Percentiles rank a stretch among this genome's conserved stretches.
Conservation (phyloP, 805 yeast genomes). For the Teunomyces kruisii region DNA sequence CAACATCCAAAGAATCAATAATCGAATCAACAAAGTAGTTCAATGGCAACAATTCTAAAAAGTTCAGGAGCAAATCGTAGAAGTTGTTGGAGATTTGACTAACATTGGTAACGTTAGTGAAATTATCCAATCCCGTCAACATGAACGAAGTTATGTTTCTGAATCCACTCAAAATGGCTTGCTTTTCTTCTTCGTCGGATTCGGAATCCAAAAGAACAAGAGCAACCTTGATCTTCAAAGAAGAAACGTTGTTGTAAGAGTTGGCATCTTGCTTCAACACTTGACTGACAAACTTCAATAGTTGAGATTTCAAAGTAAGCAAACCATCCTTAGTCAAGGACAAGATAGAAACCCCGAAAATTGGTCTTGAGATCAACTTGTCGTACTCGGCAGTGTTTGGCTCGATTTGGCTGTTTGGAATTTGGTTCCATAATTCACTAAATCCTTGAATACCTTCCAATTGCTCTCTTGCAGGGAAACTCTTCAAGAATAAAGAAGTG, state of each 20-base stretch:
- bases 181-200: conserved; percentile 28
- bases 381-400: conserved; percentile 36
- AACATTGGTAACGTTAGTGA: conserved; percentile 16
- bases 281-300: conserved; percentile 58
- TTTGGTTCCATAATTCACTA: conserved; percentile 49
- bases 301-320: conserved; percentile 45
- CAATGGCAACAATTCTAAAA: conserved; percentile 73
- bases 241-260: conserved; percentile 20
- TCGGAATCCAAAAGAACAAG: conserved; percentile 47
- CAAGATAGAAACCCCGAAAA: conserved; percentile 62
- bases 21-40: conserved; percentile 67
- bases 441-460: conserved; percentile 53
- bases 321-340: conserved; percentile 51
- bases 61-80: conserved; percentile 57
- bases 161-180: conserved; percentile 31
- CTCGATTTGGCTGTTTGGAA: conserved; percentile 45
- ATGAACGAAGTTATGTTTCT: conserved; percentile 34
- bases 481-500: conserved; percentile 63
- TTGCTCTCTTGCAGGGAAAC: conserved; percentile 69
- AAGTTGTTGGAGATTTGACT: conserved; percentile 38
- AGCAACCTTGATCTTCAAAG: conserved; percentile 53
- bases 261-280: conserved; percentile 35
- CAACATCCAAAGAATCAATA: conserved; percentile 34
- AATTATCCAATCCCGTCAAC: conserved; percentile 38
- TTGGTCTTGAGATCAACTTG: conserved; percentile 49